Conservation (phyloP, 306 rosid genomes). For the Cotoneaster glaucophyllus region DNA sequence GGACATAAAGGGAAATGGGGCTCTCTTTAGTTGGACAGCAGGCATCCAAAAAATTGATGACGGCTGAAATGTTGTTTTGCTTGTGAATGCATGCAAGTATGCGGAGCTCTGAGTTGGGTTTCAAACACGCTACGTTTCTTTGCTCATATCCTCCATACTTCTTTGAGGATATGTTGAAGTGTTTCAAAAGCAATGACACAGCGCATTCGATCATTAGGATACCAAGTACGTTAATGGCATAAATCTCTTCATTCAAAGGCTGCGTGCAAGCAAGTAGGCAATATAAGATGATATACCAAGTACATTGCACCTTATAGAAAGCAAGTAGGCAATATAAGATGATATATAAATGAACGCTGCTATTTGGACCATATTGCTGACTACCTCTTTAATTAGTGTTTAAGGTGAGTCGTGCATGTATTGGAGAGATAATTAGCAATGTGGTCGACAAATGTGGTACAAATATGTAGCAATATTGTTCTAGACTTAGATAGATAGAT, state of each 20-base stretch:
- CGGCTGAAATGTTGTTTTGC: slow-evolving; percentile 37
- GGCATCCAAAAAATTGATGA: slow-evolving; percentile 31
- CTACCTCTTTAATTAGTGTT: no score
- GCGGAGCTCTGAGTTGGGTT: slow-evolving; percentile 35
- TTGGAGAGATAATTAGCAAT: no score
- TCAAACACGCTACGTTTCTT: slow-evolving; percentile 33
- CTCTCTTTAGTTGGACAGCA: slow-evolving; percentile 34
- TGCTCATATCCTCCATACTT: slow-evolving; percentile 44
- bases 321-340: not conserved
- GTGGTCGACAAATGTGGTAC: no score
- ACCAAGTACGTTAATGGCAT: not conserved
- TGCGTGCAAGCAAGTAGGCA: not conserved
- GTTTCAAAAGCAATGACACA: slow-evolving; percentile 41
- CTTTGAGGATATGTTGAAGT: slow-evolving; percentile 52
- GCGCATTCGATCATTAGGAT: slow-evolving; percentile 3
- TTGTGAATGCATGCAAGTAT: slow-evolving; percentile 57
- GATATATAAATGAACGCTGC: no score
- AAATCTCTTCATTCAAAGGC: not conserved
- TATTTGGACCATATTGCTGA: no score
- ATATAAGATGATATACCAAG: no score
- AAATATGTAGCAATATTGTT: no score
- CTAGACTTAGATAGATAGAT: no score
- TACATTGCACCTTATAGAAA: no score
- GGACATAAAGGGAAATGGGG: slow-evolving; percentile 26
- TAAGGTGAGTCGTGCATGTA: no score